Conservation (phyloP, 75 land plant genomes). For the Pinus tabuliformis region DNA sequence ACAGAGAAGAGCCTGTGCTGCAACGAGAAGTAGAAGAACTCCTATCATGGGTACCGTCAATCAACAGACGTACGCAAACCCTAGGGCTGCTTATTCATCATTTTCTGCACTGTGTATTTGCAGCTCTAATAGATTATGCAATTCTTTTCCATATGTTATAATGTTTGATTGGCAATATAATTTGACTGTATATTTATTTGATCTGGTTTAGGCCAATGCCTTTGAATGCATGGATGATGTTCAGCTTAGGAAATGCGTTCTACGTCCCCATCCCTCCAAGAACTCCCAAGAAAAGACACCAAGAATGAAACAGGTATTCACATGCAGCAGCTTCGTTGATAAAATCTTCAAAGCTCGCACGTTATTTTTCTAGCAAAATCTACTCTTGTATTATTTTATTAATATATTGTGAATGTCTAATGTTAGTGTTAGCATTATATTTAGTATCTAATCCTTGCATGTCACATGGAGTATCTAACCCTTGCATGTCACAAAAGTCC, state of each 20-base stretch:
- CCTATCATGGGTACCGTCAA: slow-evolving; percentile 2
- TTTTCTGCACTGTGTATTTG: neutral
- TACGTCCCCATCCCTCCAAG: neutral
- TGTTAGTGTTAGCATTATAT: too few relatives aligned
- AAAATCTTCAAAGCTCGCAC: neutral
- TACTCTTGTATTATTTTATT: too few relatives aligned
- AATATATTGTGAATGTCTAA: neutral
- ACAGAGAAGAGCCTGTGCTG: slow-evolving; percentile 7
- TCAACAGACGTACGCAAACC: neutral
- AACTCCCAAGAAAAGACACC: neutral
- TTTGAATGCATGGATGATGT: neutral
- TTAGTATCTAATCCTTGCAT: too few relatives aligned
- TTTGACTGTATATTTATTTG: neutral
- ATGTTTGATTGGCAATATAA: neutral
- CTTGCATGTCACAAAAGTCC: too few relatives aligned
- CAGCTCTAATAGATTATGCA: too few relatives aligned
- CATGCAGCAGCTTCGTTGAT: neutral
- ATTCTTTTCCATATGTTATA: neutral
- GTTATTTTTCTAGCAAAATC: too few relatives aligned
- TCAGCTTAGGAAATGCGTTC: neutral
- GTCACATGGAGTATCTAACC: too few relatives aligned
- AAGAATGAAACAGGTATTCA: slow-evolving; percentile 2
- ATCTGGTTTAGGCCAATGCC: neutral
- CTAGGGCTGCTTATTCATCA: neutral
- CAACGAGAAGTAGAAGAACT: neutral